Base-by-base conservation (phyloP, 441 rosid genomes). In the Populus hybrid region DNA sequence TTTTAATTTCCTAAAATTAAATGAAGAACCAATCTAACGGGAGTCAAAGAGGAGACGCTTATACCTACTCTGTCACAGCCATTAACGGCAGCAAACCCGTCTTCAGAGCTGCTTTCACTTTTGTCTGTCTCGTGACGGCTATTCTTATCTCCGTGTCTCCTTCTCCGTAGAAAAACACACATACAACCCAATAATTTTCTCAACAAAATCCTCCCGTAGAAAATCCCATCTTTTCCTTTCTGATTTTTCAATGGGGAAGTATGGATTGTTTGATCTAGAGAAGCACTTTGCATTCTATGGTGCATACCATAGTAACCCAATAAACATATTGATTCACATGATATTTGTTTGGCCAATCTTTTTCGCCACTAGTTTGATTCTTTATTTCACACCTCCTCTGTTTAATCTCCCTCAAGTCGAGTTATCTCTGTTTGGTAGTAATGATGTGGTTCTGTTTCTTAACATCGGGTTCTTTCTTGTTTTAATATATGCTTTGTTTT, bases 261-360 rank as follows among this genome's bases (percentile, higher is more conserved):
- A 67, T 59, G 85, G 84, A 34, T 59, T 89, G 67, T 78, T 91
- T 83, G 90, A 91, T 85, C 85, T 91, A 8, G 94, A 91, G 83
- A 84, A 80, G 82, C 89, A 88, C 71, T 90, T 86, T 76, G 89
- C 92, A 28, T 91, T 91, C 84, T 88, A 89, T 59, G 91, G 91
- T 6, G 90, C 94, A 3, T 89, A 88, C 72, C 92, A 90, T 70
- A 83, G 86, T 72, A 89, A 87, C 73, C 90, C 88, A 42, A 64
- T 83, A 14, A 91, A 91, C 83, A 36, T 91, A 53, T 36, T 75
- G 63, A 80, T 91, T 21, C 94, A 91, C 78, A 85, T 83, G 84
- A 57, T 91, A 30, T 86, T 84, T 36, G 94, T 91, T 34, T 91
- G 91, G 91, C 91, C 94, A 8, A 91, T 91, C 73, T 77, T 88